phyloP scores from a whole-genome alignment of 164 flowering plant species.

The Annona cherimola region DNA sequence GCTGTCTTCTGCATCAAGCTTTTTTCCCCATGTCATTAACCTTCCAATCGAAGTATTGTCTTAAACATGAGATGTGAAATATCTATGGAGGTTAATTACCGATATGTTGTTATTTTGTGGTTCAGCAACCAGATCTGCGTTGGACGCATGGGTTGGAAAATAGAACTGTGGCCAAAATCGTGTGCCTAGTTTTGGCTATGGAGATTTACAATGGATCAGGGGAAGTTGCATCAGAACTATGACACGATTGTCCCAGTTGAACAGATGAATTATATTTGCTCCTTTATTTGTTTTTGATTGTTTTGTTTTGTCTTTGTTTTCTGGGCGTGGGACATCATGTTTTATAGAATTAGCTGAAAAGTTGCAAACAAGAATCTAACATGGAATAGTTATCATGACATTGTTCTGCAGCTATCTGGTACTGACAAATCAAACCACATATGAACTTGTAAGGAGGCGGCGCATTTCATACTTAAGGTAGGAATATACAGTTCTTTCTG shows the following conservation, averaged over 20 bases:
- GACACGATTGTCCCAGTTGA: neutral
- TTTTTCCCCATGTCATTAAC: too few species aligned
- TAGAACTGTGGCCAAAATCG: too few species aligned
- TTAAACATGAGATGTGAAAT: too few species aligned
- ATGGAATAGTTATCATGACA: neutral
- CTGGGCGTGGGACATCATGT: neutral
- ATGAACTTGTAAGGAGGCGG: slow-evolving; percentile 80
- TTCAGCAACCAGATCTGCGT: too few species aligned
- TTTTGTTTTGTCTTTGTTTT: neutral
- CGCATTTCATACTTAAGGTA: slow-evolving; percentile 79
- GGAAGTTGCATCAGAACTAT: too few species aligned
- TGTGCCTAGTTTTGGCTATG: too few species aligned
- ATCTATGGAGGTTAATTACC: too few species aligned
- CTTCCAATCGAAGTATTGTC: too few species aligned
- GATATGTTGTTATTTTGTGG: too few species aligned
- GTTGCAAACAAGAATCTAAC: neutral
- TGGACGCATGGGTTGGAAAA: too few species aligned
- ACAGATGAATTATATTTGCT: neutral
- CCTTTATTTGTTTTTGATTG: neutral
- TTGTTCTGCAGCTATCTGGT: slow-evolving; percentile 63
- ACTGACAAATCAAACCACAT: slow-evolving; percentile 89
- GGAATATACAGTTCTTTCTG: neutral
- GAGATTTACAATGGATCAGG: too few species aligned
- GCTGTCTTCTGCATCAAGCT: too few species aligned
- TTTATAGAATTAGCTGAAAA: neutral